phyloP scores from a whole-genome alignment of 2,329 filamentous ascomycete genomes.

The Microcera coccophila region DNA sequence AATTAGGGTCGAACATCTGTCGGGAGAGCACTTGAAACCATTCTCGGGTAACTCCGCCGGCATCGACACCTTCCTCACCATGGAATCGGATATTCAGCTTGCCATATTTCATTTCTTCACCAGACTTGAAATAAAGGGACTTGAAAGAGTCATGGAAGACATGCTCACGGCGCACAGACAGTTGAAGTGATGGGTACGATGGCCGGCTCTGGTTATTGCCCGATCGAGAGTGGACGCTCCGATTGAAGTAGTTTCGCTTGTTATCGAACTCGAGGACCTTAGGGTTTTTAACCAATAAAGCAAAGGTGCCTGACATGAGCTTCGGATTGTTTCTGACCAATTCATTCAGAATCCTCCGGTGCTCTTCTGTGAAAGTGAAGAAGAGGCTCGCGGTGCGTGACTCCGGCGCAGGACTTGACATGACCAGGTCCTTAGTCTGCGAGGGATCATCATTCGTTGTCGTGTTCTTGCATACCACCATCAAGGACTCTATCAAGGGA shows the following conservation, averaged over 20 bases:
- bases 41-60: conserved; percentile 93
- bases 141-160: conserved; percentile 99
- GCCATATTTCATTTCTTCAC: conserved; percentile 97
- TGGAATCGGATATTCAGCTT: conserved; percentile 98
- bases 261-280: conserved; percentile 99
- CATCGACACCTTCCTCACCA: conserved; percentile 95
- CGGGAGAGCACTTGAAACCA: conserved; percentile 98
- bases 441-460: conserved; percentile 66
- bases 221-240: conserved; percentile 72
- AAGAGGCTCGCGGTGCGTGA: conserved; percentile 83
- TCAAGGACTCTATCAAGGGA: conserved; percentile 90
- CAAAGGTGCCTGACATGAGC: conserved; percentile 97
- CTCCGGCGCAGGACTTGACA: conserved; percentile 73
- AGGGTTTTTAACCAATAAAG: conserved; percentile 92
- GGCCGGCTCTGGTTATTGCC: conserved; percentile 67
- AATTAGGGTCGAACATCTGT: conserved; percentile 99
- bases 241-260: conserved; percentile 98
- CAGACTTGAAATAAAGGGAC: conserved; percentile 93
- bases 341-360: conserved; percentile 96
- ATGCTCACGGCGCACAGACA: conserved; percentile 86
- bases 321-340: conserved; percentile 95
- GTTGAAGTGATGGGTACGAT: conserved; percentile 68
- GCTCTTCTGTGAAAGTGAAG: conserved; percentile 96
- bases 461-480: conserved; percentile 99
- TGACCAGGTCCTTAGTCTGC: conserved; percentile 62